Base-by-base conservation (phyloP, 495 filamentous ascomycete genomes). In the Podospora tetraspora region DNA sequence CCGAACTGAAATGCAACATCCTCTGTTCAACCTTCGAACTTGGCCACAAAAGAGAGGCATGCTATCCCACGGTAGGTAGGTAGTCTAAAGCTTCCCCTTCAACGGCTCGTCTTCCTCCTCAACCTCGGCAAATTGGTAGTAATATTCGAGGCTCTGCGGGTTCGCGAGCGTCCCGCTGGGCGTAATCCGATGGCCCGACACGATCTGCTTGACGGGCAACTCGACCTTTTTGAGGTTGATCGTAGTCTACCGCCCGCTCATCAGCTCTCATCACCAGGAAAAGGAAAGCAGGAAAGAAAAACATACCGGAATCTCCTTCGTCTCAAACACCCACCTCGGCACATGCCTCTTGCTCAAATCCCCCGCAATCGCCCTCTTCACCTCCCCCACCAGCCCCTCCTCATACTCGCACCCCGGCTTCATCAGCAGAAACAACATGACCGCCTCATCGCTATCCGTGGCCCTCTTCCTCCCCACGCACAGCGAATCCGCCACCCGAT, bases 141-240 rank as follows among this genome's bases (percentile, higher is more conserved):
- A 94, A 73, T 83, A 94, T 16, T 93, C 83, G 63, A 94, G 73
- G 69, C 87, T 88, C 76, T 89, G 79, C 3, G 90, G 90, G 73
- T 95, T 95, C 25, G 91, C 82, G 70, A 95, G 77, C 19, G 92
- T 94, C 12, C 90, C 90, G 64, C 87, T 90, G 0, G 91, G 86
- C 79, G 90, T 91, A 76, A 95, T 86, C 66, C 79, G 84, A 69
- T 87, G 86, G 0, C 92, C 92, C 0, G 86, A 91, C 1, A 95
- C 88, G 66, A 94, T 93, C 78, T 92, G 90, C 81, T 93, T 95
- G 25, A 95, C 89, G 2, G 92, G 91, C 11, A 95, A 74, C 73
- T 95, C 92, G 23, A 95, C 91, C 76, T 95, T 95, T 75, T 94
- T 95, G 22, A 90, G 75, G 76, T 94, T 95, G 65, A 95, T 87